Evolutionary conservation across 805 yeast species (phyloP).

Genomic region (Zygoascus ofunaensis): DNA sequence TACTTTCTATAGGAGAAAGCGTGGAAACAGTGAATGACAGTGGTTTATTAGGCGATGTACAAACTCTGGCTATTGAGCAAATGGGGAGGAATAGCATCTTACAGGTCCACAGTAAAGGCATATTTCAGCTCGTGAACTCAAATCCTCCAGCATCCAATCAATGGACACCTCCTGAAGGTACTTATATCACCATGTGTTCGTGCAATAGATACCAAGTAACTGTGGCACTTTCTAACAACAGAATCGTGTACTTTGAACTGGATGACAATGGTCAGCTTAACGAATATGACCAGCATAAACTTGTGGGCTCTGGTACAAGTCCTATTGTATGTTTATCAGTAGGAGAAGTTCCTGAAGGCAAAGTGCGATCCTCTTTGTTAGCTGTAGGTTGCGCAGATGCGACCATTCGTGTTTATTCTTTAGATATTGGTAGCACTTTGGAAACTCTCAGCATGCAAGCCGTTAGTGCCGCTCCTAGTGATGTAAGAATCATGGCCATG

Average conservation of each 20-base stretch:
- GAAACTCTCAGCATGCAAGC: constrained; percentile 58
- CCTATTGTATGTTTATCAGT: constrained; percentile 31
- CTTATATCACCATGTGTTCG: constrained; percentile 49
- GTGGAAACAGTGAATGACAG: constrained; percentile 69
- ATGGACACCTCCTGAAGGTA: constrained; percentile 82
- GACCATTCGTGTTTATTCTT: constrained; percentile 57
- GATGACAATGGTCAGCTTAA: constrained; percentile 55
- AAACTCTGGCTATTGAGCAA: constrained; percentile 61
- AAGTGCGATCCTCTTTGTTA: constrained; percentile 45
- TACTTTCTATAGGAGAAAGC: constrained; percentile 68
- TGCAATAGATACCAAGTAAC: constrained; percentile 61
- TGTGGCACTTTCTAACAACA: constrained; percentile 62
- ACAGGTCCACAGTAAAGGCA: constrained; percentile 65
- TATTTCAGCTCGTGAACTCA: constrained; percentile 24
- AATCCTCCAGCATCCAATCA: constrained; percentile 37
- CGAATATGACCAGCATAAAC: constrained; percentile 58
- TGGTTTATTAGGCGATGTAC: constrained; percentile 44
- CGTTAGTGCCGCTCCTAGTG: constrained; percentile 43
- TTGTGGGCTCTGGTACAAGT: constrained; percentile 38
- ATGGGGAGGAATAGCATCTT: constrained; percentile 54
- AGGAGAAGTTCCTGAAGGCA: constrained; percentile 42
- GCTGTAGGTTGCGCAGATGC: constrained; percentile 66
- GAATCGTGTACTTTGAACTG: constrained; percentile 74
- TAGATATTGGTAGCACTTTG: constrained; percentile 50
- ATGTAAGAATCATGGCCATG: constrained; percentile 31